Conservation (phyloP, 2,329 filamentous ascomycete species). For the Calonectria leucothoes region DNA sequence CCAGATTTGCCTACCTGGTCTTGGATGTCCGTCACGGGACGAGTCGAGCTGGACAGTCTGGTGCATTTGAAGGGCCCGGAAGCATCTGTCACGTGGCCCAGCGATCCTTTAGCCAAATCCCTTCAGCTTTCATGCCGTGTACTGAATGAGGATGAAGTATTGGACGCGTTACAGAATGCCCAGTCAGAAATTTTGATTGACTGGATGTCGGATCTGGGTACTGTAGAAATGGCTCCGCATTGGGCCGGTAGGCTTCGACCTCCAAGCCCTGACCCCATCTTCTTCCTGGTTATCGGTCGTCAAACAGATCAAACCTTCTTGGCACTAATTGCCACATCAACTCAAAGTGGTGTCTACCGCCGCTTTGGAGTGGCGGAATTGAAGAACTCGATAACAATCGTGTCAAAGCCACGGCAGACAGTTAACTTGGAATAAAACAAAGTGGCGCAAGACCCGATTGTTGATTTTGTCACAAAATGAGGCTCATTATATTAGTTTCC, state of each 20-base stretch:
- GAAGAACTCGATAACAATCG: background rate
- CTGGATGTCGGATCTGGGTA: background rate
- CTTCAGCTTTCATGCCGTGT: background rate
- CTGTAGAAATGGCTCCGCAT: background rate
- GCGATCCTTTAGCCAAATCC: background rate
- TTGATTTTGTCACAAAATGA: too few species aligned
- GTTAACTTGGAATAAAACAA: background rate
- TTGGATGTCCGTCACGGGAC: background rate
- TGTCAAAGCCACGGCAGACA: background rate
- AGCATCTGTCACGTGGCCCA: background rate
- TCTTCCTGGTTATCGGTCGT: background rate
- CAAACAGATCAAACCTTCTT: background rate
- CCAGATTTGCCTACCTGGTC: background rate
- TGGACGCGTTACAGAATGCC: background rate
- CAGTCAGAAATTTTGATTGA: background rate
- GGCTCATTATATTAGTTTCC: too few species aligned
- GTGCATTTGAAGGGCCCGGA: background rate
- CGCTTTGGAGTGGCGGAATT: background rate
- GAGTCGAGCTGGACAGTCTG: background rate
- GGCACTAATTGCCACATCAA: background rate
- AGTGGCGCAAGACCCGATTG: too few species aligned
- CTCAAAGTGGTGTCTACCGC: background rate
- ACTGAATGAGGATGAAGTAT: background rate
- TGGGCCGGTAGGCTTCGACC: background rate
- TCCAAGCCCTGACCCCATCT: background rate